These are phyloP conservation scores for Rhizoctonia solani DNA, from an alignment of 1,284 basidiomycete species.

Conservation along the genomic window DNA sequence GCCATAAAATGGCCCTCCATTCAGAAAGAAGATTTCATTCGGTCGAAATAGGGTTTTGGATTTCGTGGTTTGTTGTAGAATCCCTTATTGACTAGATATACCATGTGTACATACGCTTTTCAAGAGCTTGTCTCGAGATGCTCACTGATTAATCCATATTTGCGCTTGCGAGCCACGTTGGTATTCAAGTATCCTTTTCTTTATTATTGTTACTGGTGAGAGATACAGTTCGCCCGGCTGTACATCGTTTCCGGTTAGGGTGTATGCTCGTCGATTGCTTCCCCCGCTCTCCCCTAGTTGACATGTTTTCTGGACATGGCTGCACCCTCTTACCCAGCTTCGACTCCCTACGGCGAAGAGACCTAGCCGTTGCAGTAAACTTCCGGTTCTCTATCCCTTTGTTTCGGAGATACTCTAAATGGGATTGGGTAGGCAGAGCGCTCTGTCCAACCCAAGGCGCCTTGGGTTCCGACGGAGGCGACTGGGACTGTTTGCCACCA, in stretches of 20 bases:
- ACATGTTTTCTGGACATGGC: background rate
- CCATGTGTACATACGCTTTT: background rate
- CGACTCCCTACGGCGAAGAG: background rate
- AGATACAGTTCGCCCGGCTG: background rate
- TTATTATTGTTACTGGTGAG: background rate
- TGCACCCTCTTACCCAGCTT: background rate
- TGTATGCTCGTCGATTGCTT: background rate
- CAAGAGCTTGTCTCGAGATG: background rate
- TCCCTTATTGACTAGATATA: constrained; percentile 1
- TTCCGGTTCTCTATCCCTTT: constrained; percentile 13
- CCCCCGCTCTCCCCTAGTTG: background rate
- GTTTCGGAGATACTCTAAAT: constrained; percentile 19
- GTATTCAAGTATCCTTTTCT: background rate
- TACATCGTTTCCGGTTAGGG: background rate
- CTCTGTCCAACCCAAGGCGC: constrained; percentile 11
- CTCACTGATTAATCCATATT: background rate
- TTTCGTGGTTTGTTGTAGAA: constrained; percentile 12
- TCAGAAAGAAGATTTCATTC: too few species aligned
- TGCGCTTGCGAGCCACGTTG: background rate
- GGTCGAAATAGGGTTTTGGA: too few species aligned
- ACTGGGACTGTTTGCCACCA: background rate
- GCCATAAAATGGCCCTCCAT: too few species aligned
- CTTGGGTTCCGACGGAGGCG: too few species aligned
- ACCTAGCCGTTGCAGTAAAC: background rate
- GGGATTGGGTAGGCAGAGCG: constrained; percentile 1